Percentiles rank a stretch among this genome's conserved stretches.
Evolutionary conservation across 1,139 yeast genomes (phyloP).

Genomic region (Yamadazyma triangularis): DNA sequence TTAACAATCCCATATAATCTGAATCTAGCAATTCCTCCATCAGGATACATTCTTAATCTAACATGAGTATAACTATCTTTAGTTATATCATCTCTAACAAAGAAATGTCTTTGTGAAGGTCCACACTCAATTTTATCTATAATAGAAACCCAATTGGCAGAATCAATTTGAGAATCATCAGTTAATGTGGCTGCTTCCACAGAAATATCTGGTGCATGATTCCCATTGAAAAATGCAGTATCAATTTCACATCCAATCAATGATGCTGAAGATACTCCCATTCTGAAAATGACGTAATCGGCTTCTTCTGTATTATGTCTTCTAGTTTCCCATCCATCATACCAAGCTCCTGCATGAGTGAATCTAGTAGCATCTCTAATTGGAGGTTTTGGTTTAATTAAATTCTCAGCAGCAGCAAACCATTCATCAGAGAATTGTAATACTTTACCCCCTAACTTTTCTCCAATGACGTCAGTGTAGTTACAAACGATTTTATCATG

Average conservation of each 20-base stretch:
- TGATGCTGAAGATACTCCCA: conserved; percentile 81
- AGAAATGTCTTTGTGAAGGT: conserved; percentile 82
- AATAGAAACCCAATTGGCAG: conserved; percentile 62
- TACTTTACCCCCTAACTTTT: conserved; percentile 74
- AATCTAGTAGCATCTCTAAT: conserved; percentile 76
- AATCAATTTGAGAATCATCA: conserved; percentile 27
- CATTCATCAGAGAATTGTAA: conserved; percentile 77
- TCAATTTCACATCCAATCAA: conserved; percentile 84
- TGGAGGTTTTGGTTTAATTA: conserved; percentile 76
- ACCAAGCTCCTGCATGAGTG: conserved; percentile 90
- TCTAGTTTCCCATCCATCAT: conserved; percentile 97
- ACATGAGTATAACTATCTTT: conserved; percentile 67
- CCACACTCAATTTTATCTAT: conserved; percentile 77
- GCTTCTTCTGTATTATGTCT: conserved; percentile 81
- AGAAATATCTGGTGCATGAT: conserved; percentile 86
- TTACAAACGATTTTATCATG: conserved; percentile 41
- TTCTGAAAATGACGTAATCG: conserved; percentile 78
- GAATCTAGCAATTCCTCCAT: conserved; percentile 95
- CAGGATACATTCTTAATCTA: conserved; percentile 88
- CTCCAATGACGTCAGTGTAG: conserved; percentile 74
- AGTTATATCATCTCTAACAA: conserved; percentile 58
- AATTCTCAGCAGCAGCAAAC: conserved; percentile 92
- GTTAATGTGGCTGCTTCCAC: conserved; percentile 64
- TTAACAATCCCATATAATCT: conserved; percentile 75
- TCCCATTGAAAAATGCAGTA: conserved; percentile 90